Percentiles rank a stretch among this genome's conserved stretches.
phyloP scores from a whole-genome alignment of 2,329 filamentous ascomycete genomes.

The Pseudogymnoascus sp. region DNA sequence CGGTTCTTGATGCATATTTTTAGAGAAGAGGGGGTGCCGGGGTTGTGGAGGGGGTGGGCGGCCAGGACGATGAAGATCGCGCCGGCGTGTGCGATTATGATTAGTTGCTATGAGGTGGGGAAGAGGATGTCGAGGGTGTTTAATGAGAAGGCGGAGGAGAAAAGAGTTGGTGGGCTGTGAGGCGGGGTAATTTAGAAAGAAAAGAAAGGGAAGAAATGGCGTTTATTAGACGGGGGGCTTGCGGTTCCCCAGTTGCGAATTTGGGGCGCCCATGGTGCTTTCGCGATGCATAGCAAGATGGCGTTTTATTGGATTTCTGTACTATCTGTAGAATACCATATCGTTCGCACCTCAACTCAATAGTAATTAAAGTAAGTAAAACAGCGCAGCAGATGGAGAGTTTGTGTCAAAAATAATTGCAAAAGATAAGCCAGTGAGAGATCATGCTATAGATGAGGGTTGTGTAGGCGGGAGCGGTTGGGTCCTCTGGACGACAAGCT shows the following conservation, averaged over 20 bases:
- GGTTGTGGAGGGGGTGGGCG: slow-evolving; percentile 86
- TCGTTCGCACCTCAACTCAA: slow-evolving; percentile 1
- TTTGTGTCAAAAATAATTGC: background rate
- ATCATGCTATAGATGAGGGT: no score
- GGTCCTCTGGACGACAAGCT: background rate
- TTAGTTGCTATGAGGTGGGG: slow-evolving; percentile 92
- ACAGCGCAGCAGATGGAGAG: background rate
- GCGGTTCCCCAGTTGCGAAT: background rate
- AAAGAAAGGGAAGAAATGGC: background rate
- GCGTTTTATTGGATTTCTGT: background rate
- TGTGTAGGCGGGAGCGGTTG: background rate
- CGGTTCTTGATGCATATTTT: slow-evolving; percentile 88
- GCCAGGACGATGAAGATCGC: slow-evolving; percentile 90
- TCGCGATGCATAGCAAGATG: background rate
- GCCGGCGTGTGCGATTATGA: slow-evolving; percentile 97
- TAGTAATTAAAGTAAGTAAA: background rate
- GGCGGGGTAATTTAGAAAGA: background rate
- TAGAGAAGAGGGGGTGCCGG: slow-evolving; percentile 69
- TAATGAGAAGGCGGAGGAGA: slow-evolving; percentile 48
- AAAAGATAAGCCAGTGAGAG: background rate
- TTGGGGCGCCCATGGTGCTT: background rate
- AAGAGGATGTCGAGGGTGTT: slow-evolving; percentile 77
- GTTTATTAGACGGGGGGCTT: background rate
- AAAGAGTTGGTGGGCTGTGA: slow-evolving; percentile 8
- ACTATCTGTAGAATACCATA: slow-evolving; percentile 5